Base-by-base conservation (phyloP, 768 basidiomycete genomes). In the Tubosaeta brunneosetosa region DNA sequence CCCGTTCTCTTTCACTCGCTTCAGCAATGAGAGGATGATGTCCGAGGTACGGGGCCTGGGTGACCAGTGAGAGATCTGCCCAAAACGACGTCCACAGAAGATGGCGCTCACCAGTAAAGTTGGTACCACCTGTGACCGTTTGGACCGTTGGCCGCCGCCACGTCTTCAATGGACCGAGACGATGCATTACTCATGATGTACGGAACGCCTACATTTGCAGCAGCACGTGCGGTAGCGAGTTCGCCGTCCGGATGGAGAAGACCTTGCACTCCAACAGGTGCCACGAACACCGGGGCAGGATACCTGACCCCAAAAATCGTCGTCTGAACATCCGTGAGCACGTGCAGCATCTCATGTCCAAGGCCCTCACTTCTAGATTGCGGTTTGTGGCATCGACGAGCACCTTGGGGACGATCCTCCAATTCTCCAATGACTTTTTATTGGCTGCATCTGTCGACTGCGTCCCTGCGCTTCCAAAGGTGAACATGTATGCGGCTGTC, bases 141-240 rank as follows among this genome's bases (percentile, higher is more conserved):
- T 1, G 53, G 54, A n/a, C 75, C 75, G 46, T 75, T 76, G 2
- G 75, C 79, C 25, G 68, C 57, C 2, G 73, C 81, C 3, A 79
- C 76, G 6, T 72, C 71, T 56, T 82, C 79, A 53, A 82, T 77
- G 1, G 79, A 62, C 46, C 78, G 74, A 5, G 77, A 77, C 33
- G 45, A 16, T 26, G 45, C 45, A n/a, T 25, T 47, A 25, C 45
- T 47, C 45, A 47, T 34, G 9, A 47, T 47, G 22, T 19, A 47
- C 4, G 45, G 45, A 8, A 47, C 16, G 33, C 45, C 45, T 4
- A 47, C 45, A 14, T 36, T 47, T 12, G 22, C 45, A n/a, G 45
- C 45, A n/a, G 45, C 45, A 22, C 33, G 33, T 10, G 45, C 33
- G 7, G 32, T 25, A 4, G 45, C 45, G 9, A 47, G 45, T n/a